phyloP scores from a whole-genome alignment of 202 grass and related monocot species.

The Hordeum pubiflorum region DNA sequence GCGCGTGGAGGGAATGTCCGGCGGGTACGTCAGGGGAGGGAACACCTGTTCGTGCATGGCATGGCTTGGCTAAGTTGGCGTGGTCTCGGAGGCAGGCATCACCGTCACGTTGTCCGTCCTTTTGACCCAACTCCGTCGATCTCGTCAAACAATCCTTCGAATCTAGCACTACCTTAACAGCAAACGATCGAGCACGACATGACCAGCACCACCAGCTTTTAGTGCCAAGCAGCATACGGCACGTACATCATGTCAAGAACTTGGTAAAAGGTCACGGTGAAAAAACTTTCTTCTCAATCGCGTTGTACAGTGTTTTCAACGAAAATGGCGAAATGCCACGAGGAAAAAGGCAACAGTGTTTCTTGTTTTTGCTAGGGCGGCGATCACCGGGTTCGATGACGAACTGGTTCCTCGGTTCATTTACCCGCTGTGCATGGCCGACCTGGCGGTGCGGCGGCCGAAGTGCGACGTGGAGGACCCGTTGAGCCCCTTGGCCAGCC shows the following conservation, averaged over 20 bases:
- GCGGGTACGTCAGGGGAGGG: not conserved
- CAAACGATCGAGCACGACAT: constrained; percentile 5
- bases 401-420: not conserved
- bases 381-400: not conserved
- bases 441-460: constrained; percentile 27
- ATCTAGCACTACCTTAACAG: constrained; percentile 5
- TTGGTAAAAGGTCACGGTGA: not conserved
- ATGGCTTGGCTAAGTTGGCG: not conserved
- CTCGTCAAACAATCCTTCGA: constrained; percentile 14
- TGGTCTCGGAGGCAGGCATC: constrained; percentile 8
- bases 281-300: not conserved
- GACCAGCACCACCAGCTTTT: not conserved
- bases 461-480: constrained; percentile 30
- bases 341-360: not conserved
- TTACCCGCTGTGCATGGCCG: constrained; percentile 28
- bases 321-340: not conserved
- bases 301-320: not conserved
- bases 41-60: constrained; percentile 13
- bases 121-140: constrained; percentile 1
- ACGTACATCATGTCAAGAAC: not conserved
- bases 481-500: constrained; percentile 53
- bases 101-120: constrained; percentile 4
- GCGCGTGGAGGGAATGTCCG: constrained; percentile 2
- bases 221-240: not conserved
- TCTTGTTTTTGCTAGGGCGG: not conserved